A percentile compares a stretch with the other conserved stretches of the same genome.
Conservation (phyloP, 1,284 basidiomycete genomes). For the Golubevia sp. region DNA sequence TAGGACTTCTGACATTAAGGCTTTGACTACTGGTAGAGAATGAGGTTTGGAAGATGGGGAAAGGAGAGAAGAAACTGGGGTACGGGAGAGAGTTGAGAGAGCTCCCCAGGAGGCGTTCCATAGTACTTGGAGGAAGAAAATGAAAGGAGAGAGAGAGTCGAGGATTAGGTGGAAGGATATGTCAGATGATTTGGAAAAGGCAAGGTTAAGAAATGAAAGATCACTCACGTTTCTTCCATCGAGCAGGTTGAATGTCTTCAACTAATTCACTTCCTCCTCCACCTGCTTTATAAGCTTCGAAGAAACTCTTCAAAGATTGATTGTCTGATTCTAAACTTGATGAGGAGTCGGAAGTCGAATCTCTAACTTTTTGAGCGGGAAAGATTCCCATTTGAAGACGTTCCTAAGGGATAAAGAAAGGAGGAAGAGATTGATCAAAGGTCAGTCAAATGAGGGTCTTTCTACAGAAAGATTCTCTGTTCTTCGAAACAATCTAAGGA, state of each 20-base stretch:
- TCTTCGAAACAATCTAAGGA: no score
- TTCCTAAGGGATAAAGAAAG: slow-evolving; percentile 16
- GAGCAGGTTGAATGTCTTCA: slow-evolving; percentile 37
- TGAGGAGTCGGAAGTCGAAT: background rate
- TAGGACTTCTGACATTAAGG: slow-evolving; percentile 48
- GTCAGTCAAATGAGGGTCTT: no score
- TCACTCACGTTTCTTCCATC: slow-evolving; percentile 41
- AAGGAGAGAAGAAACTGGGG: slow-evolving; percentile 30
- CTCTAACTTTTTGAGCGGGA: slow-evolving; percentile 6
- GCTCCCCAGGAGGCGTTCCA: background rate
- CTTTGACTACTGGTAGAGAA: slow-evolving; percentile 30
- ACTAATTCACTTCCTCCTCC: slow-evolving; percentile 26
- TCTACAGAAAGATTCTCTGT: no score
- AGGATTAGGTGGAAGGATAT: no score
- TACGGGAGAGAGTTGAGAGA: slow-evolving; percentile 26
- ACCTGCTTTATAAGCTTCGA: slow-evolving; percentile 20
- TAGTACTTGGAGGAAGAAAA: no score
- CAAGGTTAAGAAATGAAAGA: no score
- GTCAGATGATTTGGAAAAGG: no score
- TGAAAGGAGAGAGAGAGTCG: no score
- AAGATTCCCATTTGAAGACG: slow-evolving; percentile 39
- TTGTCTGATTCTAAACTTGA: slow-evolving; percentile 1
- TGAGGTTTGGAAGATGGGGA: slow-evolving; percentile 30
- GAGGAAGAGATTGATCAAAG: no score
- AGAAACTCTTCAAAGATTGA: slow-evolving; percentile 14